Evolutionary conservation across 352 stramenopile genomes (phyloP).

Genomic region (Globisporangium takayamanum): DNA sequence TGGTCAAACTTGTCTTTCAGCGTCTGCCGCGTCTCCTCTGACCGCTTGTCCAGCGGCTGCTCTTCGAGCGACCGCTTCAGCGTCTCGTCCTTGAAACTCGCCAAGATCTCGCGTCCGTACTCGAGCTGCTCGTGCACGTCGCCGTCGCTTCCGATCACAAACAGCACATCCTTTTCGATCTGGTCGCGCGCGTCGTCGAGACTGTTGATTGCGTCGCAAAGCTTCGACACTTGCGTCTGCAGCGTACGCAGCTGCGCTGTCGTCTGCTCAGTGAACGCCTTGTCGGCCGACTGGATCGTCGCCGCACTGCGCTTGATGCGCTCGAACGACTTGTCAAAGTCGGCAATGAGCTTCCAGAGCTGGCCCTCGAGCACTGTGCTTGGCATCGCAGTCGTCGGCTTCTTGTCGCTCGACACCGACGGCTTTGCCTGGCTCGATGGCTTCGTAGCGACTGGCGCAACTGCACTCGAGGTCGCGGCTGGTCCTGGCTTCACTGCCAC

Average conservation of each 20-base stretch:
- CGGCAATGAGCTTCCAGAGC: slow-evolving; percentile 64
- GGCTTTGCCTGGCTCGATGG: not conserved
- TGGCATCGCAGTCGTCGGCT: slow-evolving; percentile 17
- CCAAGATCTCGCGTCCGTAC: slow-evolving; percentile 61
- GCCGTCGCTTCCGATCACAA: slow-evolving; percentile 70
- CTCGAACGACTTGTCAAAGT: slow-evolving; percentile 58
- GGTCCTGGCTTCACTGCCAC: slow-evolving; percentile 3
- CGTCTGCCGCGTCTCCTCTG: slow-evolving; percentile 40
- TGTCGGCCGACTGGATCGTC: slow-evolving; percentile 33
- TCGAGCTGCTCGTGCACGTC: slow-evolving; percentile 74
- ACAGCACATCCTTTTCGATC: slow-evolving; percentile 65
- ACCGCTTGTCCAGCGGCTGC: slow-evolving; percentile 62
- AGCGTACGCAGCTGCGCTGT: slow-evolving; percentile 27
- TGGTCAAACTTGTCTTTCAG: slow-evolving; percentile 44
- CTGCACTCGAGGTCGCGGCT: not conserved
- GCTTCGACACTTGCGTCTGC: slow-evolving; percentile 24
- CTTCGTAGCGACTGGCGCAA: not conserved
- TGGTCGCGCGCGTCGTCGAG: slow-evolving; percentile 53
- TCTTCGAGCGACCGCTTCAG: slow-evolving; percentile 58
- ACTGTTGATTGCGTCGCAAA: slow-evolving; percentile 47
- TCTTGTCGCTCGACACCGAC: slow-evolving; percentile 2
- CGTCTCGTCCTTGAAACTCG: slow-evolving; percentile 56
- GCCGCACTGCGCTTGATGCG: slow-evolving; percentile 37
- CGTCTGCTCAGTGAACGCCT: slow-evolving; percentile 16
- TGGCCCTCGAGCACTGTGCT: slow-evolving; percentile 47